Percentiles rank a stretch among this genome's conserved stretches.
phyloP scores from a whole-genome alignment of 257 asterid species.

The Forsythia suspensa region DNA sequence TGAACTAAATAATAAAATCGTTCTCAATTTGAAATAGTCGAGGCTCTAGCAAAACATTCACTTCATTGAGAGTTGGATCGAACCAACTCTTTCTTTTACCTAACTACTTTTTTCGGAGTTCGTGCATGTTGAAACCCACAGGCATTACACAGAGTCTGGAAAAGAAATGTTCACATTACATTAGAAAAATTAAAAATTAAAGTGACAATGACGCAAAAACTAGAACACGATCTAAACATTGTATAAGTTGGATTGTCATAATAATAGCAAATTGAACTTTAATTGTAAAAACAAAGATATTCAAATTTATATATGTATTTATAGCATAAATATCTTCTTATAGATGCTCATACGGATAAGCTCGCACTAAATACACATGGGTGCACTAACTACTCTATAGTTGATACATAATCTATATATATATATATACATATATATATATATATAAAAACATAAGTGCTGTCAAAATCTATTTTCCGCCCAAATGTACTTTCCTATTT shows the following conservation, averaged over 20 bases:
- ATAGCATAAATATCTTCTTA: neutral
- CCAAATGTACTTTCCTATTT: too few relatives aligned
- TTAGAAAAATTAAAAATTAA: neutral
- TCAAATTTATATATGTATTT: neutral
- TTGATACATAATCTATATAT: too few relatives aligned
- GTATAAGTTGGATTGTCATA: neutral
- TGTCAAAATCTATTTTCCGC: too few relatives aligned
- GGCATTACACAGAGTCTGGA: constrained; percentile 17
- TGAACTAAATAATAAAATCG: neutral
- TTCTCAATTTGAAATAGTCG: neutral
- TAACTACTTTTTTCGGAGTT: neutral
- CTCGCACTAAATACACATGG: neutral
- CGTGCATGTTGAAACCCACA: constrained; percentile 9
- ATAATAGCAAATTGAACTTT: neutral
- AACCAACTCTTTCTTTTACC: neutral
- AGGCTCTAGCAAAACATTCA: neutral
- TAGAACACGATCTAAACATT: neutral
- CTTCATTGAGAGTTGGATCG: neutral
- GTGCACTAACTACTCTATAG: neutral
- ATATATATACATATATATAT: too few relatives aligned
- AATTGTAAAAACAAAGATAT: neutral
- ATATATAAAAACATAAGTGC: too few relatives aligned
- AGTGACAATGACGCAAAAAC: too few relatives aligned
- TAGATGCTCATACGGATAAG: neutral
- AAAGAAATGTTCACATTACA: neutral